phyloP scores from a whole-genome alignment of 208 protist species.

The Herpetomonas samuelpessoai region DNA sequence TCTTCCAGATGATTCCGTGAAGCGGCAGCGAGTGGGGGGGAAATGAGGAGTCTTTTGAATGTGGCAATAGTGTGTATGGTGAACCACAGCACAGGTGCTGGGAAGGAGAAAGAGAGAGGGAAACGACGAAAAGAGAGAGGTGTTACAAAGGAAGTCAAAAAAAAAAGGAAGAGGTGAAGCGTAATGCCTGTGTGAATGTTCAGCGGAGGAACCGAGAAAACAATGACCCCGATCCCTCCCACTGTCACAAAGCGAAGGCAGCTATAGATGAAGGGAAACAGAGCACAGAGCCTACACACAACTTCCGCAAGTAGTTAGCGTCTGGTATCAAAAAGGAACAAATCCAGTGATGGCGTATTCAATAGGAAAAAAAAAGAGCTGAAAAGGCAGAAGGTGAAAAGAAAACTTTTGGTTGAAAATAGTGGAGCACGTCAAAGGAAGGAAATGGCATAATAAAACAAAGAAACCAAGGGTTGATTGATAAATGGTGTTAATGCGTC shows the following conservation, averaged over 20 bases:
- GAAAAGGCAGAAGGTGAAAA: slow-evolving; percentile 3
- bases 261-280: no score
- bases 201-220: neutral
- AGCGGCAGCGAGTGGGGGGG: neutral
- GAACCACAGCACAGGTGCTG: no score
- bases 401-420: slow-evolving; percentile 2
- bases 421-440: no score
- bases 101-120: no score
- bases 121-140: no score
- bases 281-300: no score
- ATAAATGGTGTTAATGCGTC: neutral
- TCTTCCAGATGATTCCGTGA: neutral
- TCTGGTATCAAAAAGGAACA: slow-evolving; percentile 19
- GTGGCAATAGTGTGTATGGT: no score
- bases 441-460: slow-evolving; percentile 5
- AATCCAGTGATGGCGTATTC: slow-evolving; percentile 11
- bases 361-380: slow-evolving; percentile 13
- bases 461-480: neutral
- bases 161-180: slow-evolving; percentile 12
- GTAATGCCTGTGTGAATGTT: neutral
- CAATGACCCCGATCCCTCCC: no score
- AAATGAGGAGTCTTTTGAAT: slow-evolving; percentile 11
- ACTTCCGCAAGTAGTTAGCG: no score
- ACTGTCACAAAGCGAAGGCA: no score
- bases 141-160: slow-evolving; percentile 18